Conservation (phyloP, 768 basidiomycete genomes). For the Suillus plorans region DNA sequence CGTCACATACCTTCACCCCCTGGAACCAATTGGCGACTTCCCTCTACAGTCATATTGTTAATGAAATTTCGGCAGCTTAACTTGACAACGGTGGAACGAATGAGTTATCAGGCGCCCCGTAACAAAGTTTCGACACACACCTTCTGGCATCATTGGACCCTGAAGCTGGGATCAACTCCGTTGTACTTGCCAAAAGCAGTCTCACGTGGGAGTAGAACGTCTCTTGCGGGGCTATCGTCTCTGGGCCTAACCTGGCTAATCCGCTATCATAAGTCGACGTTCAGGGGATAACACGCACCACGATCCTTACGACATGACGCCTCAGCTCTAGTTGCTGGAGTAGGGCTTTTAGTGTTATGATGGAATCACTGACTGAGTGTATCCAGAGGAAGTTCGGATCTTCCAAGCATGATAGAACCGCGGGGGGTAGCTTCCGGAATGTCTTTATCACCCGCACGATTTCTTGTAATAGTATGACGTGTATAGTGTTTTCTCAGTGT, state of each 20-base stretch:
- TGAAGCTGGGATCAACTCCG: neutral
- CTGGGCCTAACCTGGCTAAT: neutral
- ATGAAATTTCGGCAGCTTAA: neutral
- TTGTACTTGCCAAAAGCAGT: neutral
- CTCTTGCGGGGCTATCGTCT: neutral
- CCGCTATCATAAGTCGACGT: neutral
- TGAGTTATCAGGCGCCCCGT: neutral
- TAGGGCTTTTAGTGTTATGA: neutral
- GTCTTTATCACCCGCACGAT: neutral
- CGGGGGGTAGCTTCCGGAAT: neutral
- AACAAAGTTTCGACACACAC: neutral
- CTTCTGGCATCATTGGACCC: neutral
- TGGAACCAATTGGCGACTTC: neutral
- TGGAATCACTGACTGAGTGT: neutral
- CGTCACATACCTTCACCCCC: neutral
- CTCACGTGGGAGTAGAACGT: neutral
- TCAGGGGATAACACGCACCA: neutral
- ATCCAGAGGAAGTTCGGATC: neutral
- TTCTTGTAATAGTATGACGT: neutral
- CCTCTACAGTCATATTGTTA: neutral
- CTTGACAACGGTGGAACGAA: neutral
- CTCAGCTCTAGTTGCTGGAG: neutral
- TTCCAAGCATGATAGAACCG: neutral
- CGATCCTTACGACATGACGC: neutral
- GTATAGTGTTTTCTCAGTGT: neutral